A percentile compares a stretch with the other conserved stretches of the same genome.
Conservation (phyloP, 2,329 filamentous ascomycete species). For the Furcasterigmium sp. region DNA sequence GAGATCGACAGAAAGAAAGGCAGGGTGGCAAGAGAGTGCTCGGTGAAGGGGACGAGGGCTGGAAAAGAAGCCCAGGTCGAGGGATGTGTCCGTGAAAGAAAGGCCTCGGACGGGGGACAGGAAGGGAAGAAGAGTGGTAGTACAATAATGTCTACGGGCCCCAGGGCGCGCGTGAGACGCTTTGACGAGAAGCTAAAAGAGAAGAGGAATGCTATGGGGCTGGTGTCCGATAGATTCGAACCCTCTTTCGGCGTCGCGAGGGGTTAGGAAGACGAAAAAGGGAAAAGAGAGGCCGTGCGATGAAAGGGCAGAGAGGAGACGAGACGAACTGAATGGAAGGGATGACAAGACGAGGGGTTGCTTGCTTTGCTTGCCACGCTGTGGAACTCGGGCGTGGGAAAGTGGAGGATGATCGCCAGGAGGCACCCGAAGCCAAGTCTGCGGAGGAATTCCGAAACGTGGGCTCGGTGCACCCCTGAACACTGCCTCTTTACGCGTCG, state of each 20-base stretch:
- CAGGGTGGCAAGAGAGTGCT: background rate
- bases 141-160: background rate
- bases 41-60: too few relatives aligned
- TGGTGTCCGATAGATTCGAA: background rate
- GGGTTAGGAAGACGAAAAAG: background rate
- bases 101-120: background rate
- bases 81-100: too few relatives aligned
- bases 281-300: background rate
- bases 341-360: background rate
- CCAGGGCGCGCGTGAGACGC: background rate
- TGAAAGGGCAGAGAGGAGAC: background rate
- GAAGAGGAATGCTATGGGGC: too few relatives aligned
- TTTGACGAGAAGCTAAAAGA: background rate
- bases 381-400: background rate
- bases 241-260: too few relatives aligned
- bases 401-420: constrained; percentile 1
- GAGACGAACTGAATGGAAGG: background rate
- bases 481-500: too few relatives aligned
- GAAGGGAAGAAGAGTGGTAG: background rate
- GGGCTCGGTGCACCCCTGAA: too few relatives aligned
- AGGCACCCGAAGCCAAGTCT: background rate
- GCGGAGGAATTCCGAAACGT: too few relatives aligned
- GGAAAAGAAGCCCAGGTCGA: too few relatives aligned
- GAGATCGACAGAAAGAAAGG: background rate
- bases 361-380: too few relatives aligned